These are phyloP conservation scores for Nakaseomyces nivariensis DNA, from an alignment of 1,139 yeast species.

Conservation along the genomic window DNA sequence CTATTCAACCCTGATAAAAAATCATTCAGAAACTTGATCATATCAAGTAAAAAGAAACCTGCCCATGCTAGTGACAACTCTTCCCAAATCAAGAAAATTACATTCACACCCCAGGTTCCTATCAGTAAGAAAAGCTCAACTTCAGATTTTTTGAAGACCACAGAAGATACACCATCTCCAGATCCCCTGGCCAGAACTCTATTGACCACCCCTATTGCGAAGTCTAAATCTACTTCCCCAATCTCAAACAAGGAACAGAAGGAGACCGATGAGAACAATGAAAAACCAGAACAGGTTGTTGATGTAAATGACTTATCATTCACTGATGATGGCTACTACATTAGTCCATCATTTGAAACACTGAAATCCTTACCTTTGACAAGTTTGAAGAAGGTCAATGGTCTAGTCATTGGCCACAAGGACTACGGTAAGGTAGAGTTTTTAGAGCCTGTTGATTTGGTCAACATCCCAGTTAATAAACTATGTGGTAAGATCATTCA, in stretches of 20 bases:
- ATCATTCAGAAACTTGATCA: constrained; percentile 19
- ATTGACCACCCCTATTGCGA: not conserved
- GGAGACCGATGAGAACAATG: not conserved
- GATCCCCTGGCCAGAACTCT: constrained; percentile 3
- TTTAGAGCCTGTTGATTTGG: constrained; percentile 69
- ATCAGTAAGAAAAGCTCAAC: constrained; percentile 11
- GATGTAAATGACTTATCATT: constrained; percentile 30
- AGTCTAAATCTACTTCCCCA: not conserved
- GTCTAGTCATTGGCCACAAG: constrained; percentile 68
- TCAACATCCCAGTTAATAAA: constrained; percentile 49
- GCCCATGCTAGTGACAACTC: constrained; percentile 6
- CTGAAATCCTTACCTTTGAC: constrained; percentile 49
- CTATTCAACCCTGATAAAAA: constrained; percentile 25
- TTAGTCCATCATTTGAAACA: constrained; percentile 60
- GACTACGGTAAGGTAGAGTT: constrained; percentile 72
- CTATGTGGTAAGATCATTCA: constrained; percentile 56
- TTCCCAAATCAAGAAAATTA: constrained; percentile 11
- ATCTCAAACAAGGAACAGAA: not conserved
- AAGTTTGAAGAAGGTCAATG: constrained; percentile 50
- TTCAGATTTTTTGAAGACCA: constrained; percentile 6
- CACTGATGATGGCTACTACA: constrained; percentile 75
- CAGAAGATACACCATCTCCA: constrained; percentile 13
- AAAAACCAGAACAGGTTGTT: not conserved
- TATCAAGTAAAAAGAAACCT: constrained; percentile 13
- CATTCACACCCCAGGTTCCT: constrained; percentile 13